These are phyloP conservation scores for Ceratobasidium sp. DNA, from an alignment of 1,284 basidiomycete species.

Conservation along the genomic window DNA sequence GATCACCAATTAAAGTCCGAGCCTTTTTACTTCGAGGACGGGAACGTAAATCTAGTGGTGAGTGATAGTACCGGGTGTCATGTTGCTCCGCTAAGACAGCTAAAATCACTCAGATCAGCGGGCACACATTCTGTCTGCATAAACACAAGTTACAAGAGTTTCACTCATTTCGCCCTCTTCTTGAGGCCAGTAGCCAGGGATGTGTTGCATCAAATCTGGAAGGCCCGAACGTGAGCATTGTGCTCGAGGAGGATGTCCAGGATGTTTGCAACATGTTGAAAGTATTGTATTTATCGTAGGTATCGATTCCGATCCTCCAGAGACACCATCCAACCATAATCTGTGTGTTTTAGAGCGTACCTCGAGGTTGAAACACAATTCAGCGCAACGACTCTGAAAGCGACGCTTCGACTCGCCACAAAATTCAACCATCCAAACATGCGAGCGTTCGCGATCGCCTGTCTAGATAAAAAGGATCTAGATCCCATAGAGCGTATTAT, in stretches of 20 bases:
- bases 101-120: neutral
- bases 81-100: neutral
- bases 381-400: neutral
- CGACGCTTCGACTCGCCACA: slow-evolving; percentile 19
- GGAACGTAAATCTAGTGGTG: slow-evolving; percentile 1
- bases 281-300: slow-evolving; percentile 13
- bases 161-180: neutral
- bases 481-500: slow-evolving; percentile 6
- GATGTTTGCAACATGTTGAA: slow-evolving; percentile 12
- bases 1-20: neutral
- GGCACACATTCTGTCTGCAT: neutral
- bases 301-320: neutral
- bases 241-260: neutral
- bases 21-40: neutral
- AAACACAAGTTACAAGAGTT: slow-evolving; percentile 12
- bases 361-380: neutral
- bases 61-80: neutral
- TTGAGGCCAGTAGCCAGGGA: neutral
- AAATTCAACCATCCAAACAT: neutral
- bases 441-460: neutral
- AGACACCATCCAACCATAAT: neutral
- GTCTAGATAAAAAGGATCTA: neutral
- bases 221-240: neutral
- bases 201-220: neutral
- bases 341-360: neutral